Evolutionary conservation across 176 grass and related monocot genomes (phyloP).

Genomic region (Ananas comosus): DNA sequence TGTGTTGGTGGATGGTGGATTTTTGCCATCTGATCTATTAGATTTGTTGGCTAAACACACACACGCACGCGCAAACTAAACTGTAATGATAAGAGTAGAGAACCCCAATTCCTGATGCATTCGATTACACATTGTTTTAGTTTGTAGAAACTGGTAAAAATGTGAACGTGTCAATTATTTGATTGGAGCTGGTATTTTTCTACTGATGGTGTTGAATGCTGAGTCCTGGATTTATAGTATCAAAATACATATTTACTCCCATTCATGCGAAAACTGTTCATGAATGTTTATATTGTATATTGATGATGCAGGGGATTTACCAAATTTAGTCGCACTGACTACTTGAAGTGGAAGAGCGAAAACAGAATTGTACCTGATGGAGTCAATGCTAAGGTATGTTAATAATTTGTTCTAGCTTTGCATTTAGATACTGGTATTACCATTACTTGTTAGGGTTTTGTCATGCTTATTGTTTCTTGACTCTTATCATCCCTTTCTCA

Average conservation of each 20-base stretch:
- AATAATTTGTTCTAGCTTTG: neutral
- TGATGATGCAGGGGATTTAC: conserved; percentile 19
- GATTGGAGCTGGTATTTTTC: too few relatives aligned
- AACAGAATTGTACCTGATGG: conserved; percentile 14
- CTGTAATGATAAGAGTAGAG: too few relatives aligned
- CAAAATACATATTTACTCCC: neutral
- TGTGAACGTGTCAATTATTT: too few relatives aligned
- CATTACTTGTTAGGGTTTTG: neutral
- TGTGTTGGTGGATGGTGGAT: too few relatives aligned
- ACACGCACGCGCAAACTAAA: too few relatives aligned
- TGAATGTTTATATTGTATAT: neutral
- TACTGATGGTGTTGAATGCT: too few relatives aligned
- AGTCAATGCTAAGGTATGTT: conserved; percentile 21
- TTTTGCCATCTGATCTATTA: too few relatives aligned
- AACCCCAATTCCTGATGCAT: too few relatives aligned
- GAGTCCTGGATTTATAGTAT: neutral
- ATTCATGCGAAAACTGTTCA: neutral
- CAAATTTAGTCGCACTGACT: conserved; percentile 18
- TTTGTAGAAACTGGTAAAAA: too few relatives aligned
- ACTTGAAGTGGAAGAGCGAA: conserved; percentile 20
- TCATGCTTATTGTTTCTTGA: neutral
- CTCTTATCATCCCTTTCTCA: neutral
- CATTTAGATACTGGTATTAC: neutral
- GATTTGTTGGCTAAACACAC: too few relatives aligned
- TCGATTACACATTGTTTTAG: too few relatives aligned